Evolutionary conservation across 1,139 yeast genomes (phyloP).

Genomic region (Yamadazyma oceani): DNA sequence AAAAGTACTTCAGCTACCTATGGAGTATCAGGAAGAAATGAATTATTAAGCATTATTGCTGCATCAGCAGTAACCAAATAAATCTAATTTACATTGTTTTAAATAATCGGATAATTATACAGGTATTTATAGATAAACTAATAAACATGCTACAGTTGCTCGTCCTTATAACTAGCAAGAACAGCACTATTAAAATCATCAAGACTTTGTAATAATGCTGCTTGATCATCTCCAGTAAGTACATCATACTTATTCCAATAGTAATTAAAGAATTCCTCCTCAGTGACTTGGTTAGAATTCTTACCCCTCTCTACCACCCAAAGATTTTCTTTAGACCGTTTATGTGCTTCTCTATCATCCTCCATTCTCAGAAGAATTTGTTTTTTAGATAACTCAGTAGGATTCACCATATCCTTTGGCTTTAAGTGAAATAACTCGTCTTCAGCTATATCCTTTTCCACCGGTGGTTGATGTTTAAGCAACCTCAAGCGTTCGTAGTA

Average conservation of each 20-base stretch:
- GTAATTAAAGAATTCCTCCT: slow-evolving; percentile 57
- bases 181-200: slow-evolving; percentile 56
- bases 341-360: slow-evolving; percentile 83
- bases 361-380: slow-evolving; percentile 78
- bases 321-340: slow-evolving; percentile 69
- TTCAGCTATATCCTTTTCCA: slow-evolving; percentile 26
- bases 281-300: slow-evolving; percentile 35
- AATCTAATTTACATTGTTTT: slow-evolving; percentile 2
- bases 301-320: slow-evolving; percentile 66
- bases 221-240: slow-evolving; percentile 48
- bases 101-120: too few species aligned
- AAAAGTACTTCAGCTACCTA: slow-evolving; percentile 61
- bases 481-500: slow-evolving; percentile 47
- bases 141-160: slow-evolving; percentile 9
- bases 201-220: slow-evolving; percentile 43
- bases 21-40: slow-evolving; percentile 76
- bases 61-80: slow-evolving; percentile 1
- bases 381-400: slow-evolving; percentile 39
- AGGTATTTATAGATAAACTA: not conserved
- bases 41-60: slow-evolving; percentile 56
- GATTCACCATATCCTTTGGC: slow-evolving; percentile 23
- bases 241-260: slow-evolving; percentile 55
- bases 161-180: slow-evolving; percentile 44
- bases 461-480: slow-evolving; percentile 27
- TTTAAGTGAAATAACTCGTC: slow-evolving; percentile 32